Conservation (phyloP, 2,329 filamentous ascomycete species). For the Beauveria scarabaeidicola region DNA sequence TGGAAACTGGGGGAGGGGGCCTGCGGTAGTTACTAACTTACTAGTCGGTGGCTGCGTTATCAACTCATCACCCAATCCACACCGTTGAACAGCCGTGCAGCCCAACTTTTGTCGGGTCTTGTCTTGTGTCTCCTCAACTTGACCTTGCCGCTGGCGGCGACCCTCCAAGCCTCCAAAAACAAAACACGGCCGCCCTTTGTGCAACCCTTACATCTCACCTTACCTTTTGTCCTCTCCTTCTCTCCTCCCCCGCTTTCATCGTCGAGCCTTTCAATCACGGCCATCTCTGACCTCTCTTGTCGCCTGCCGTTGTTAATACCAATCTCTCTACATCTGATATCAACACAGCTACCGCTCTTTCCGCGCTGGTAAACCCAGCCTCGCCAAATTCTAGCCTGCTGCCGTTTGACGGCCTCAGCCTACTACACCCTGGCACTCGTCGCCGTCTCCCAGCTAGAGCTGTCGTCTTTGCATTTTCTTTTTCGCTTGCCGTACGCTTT, state of each 20-base stretch:
- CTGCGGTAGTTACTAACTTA: no score
- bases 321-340: neutral
- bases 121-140: conserved; percentile 6
- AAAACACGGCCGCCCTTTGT: neutral
- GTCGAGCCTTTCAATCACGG: neutral
- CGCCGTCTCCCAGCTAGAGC: neutral
- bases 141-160: conserved; percentile 7
- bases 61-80: conserved; percentile 12
- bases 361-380: neutral
- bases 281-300: neutral
- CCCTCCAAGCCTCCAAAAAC: neutral
- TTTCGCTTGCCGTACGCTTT: neutral
- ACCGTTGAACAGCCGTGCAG: conserved; percentile 5
- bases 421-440: neutral
- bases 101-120: conserved; percentile 6
- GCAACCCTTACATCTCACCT: conserved; percentile 2
- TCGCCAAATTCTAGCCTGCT: neutral
- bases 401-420: neutral
- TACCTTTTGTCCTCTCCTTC: neutral
- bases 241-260: neutral
- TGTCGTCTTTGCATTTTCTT: neutral
- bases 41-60: conserved; percentile 12
- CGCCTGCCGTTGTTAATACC: neutral
- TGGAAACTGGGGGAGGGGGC: conserved; percentile 10
- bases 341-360: neutral